Base-by-base conservation (phyloP, 164 flowering plant genomes). In the Umbellularia californica region DNA sequence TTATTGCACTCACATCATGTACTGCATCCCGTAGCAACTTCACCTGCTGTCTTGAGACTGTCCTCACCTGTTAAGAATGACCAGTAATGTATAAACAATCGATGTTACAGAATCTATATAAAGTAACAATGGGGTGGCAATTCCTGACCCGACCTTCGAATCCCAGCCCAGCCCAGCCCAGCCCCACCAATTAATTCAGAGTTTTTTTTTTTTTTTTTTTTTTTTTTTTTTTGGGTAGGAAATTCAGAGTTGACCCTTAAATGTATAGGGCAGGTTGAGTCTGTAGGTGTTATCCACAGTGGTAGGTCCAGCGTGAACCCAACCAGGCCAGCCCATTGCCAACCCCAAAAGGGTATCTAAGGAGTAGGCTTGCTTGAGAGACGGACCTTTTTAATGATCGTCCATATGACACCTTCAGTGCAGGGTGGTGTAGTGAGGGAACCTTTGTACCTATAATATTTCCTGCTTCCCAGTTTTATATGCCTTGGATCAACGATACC, bases 371-470 rank as follows among this genome's bases (percentile, higher is more conserved):
- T 3, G 25, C 11, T 30, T 30, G 35, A 4, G 30, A 20, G 15
- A 28, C 58, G 0, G 15, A 78, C 80, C 80, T 71, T 78, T 33
- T 51, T 78, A 0, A 58, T 2, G 19, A 82, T 69, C 7, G 80
- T 81, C 83, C 83, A 81, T 11, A 14, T 58, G 35, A 81, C 81
- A 58, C 77, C 79, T 67, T 81, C 77, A 0, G 78, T 70, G 76
- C 83, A 81, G 5, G 83, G 83, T 5, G 83, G 81, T 51, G 69
- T 65, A 13, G 82, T 77, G 33, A 82, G 82, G 22, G 84, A 82
- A 25, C 84, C 84, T 41, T 11, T 13, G 71, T 82, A 82, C 60
- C 78, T 76, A 27, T 77, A 82, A 52, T 82, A 79, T 41, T 76
- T 51, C 24, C 72, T 67, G 6, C 77, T 70, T 15, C 75, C 76